Base-by-base conservation (phyloP, 1,284 basidiomycete genomes). In the Ceratorhiza oryzae-sativae region DNA sequence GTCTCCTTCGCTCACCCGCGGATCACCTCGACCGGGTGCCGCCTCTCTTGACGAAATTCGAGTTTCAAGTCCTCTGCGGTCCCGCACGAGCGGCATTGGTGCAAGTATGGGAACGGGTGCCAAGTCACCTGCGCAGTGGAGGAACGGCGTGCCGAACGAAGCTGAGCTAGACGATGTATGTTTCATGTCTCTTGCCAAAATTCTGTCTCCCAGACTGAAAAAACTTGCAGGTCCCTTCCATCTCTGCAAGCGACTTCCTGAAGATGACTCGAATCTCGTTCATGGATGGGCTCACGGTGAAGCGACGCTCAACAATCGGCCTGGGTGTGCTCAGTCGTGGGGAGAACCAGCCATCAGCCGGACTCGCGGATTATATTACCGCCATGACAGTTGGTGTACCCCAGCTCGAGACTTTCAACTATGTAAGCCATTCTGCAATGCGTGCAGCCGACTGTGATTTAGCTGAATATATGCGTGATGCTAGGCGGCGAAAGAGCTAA, bases 241-340 rank as follows among this genome's bases (percentile, higher is more conserved):
- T 75, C 30, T 71, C 74, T 0, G 71, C 73, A 18, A 39, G 63
- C 13, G 74, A 75, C 10, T 75, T 75, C 41, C 59, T 75, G 18
- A 73, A 72, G 27, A 75, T 75, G 74, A 73, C 73, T 30, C 45
- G 74, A 18, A 72, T 75, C 30, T 63, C 51, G 12, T 75, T 75
- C 45, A 73, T 74, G 59, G 74, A 74, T 56, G 72, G 72, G 25
- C 71, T 75, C 18, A 61, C 73, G 8, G 73, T 75, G 12, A 73
- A 73, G 46, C 73, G 74, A 48, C 55, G 74, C 41, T 72, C 73
- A n/a, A 75, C 74, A 25, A 59, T 75, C 20, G 62, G 73, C 39
- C 51, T 48, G 73, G 68, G 56, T 32, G 42, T 53, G 32, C 56
- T 72, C 20, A 49, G 73, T 34, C 70, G 46, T 12, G 39, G 63